Base-by-base conservation (phyloP, 768 basidiomycete species). In the Jaapia argillacea region DNA sequence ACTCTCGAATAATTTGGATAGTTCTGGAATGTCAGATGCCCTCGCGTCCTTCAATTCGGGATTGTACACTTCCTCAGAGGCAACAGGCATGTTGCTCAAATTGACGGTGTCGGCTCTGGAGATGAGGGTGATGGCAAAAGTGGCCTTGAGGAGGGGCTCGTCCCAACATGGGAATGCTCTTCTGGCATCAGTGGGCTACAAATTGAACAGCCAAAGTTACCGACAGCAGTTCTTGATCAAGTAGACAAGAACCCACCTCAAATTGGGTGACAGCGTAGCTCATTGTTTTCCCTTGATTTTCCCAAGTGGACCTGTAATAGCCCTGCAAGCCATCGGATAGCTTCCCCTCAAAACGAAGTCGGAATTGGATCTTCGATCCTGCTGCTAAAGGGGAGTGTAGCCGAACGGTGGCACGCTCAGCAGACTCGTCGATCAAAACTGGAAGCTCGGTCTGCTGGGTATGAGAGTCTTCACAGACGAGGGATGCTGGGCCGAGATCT, bases 81-180 rank as follows among this genome's bases (percentile, higher is more conserved):
- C 58, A 14, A 71, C 77, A 18, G 87, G 72, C 87, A 91, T 94
- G 65, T 97, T 98, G 66, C 80, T 82, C 48, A 98, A 66, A 57
- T 75, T 85, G 56, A 79, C 76, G 3, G 85, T 83, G 48, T 78
- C 75, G 6, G 65, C 68, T 47, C 80, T 77, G n/a, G 89, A 87
- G 54, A 93, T 71, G 71, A 93, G 69, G 13, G 81, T 82, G 46
- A 91, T 66, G 0, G 72, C 55, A 57, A 83, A 87, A 2, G 82
- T 90, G 0, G 91, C 84, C 60, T 97, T 97, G 51, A 93, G 69
- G 27, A 77, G 70, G 13, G 93, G 94, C 57, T 96, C 92, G 57
- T 96, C 93, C 87, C 88, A 94, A 66, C 83, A 88, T 22, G 87
- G 87, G 60, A 89, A 86, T 4, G 83, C 77, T 33, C 77, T 72